phyloP scores from a whole-genome alignment of 345 rosid species.

The Luvunga scandens region DNA sequence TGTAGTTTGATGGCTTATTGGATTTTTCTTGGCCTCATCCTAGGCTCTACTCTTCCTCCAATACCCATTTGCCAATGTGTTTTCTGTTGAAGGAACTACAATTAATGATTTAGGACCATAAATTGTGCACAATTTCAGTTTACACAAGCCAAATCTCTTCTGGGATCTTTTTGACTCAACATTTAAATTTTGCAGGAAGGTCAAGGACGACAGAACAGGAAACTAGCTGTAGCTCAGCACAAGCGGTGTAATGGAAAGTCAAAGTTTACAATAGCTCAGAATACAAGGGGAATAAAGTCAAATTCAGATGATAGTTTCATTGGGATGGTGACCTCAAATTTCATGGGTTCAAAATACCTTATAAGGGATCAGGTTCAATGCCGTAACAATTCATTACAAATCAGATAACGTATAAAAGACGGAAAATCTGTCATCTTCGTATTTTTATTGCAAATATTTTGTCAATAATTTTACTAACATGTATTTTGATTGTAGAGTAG shows the following conservation, averaged over 20 bases:
- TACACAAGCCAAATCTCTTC: background rate
- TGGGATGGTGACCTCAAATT: conserved; percentile 75
- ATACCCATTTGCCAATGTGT: background rate
- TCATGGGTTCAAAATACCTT: conserved; percentile 82
- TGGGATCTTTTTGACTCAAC: conserved; percentile 3
- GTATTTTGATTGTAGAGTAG: conserved; percentile 41
- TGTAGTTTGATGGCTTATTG: background rate
- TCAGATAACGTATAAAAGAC: background rate
- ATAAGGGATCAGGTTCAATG: conserved; percentile 73
- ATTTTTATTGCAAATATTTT: background rate
- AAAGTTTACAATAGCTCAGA: conserved; percentile 60
- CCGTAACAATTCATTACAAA: background rate
- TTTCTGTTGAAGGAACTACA: background rate
- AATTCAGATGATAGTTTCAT: conserved; percentile 69
- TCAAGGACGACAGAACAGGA: conserved; percentile 78
- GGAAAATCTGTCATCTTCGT: background rate
- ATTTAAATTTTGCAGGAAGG: conserved; percentile 67
- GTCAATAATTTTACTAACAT: conserved; percentile 3
- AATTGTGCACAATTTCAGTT: background rate
- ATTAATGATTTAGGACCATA: background rate
- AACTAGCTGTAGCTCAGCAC: conserved; percentile 79
- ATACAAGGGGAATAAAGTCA: conserved; percentile 56
- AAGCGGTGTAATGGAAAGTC: conserved; percentile 69
- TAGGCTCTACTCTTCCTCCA: background rate
- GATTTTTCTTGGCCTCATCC: background rate